Conservation (phyloP, 176 grass and related monocot species). For the Hsuehochloa calcarea region DNA sequence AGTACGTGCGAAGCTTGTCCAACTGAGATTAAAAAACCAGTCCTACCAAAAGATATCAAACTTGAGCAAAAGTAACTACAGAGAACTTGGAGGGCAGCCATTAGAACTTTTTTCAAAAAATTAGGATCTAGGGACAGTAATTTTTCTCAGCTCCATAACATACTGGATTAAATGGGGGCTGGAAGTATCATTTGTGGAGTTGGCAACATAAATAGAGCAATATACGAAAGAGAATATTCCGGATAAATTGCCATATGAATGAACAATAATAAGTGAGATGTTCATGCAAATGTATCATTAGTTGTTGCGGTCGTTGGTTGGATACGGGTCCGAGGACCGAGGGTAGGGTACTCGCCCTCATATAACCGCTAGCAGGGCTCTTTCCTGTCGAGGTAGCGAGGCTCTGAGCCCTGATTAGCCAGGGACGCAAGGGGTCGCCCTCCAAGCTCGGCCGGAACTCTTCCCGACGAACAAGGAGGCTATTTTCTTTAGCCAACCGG, state of each 20-base stretch:
- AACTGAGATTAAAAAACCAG: constrained; percentile 8
- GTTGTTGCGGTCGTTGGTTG: too few species aligned
- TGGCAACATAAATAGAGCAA: neutral
- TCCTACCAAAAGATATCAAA: neutral
- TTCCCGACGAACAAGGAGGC: too few species aligned
- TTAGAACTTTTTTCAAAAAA: neutral
- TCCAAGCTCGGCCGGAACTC: too few species aligned
- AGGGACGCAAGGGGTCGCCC: too few species aligned
- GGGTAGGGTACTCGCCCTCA: too few species aligned
- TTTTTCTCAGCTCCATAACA: neutral
- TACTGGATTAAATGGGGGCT: neutral
- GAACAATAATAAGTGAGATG: neutral
- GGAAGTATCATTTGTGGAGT: neutral
- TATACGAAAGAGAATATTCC: neutral
- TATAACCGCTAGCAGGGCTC: too few species aligned
- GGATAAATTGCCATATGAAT: neutral
- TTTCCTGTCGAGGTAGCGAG: too few species aligned
- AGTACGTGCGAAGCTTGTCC: neutral
- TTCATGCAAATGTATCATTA: neutral
- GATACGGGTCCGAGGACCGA: too few species aligned
- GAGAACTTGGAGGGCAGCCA: neutral
- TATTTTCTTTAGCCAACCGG: too few species aligned
- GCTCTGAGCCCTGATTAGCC: too few species aligned
- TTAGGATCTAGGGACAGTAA: neutral
- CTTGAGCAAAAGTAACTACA: neutral